Evolutionary conservation across 129 eudicot genomes (phyloP).

Genomic region (Saussurea involucrata): DNA sequence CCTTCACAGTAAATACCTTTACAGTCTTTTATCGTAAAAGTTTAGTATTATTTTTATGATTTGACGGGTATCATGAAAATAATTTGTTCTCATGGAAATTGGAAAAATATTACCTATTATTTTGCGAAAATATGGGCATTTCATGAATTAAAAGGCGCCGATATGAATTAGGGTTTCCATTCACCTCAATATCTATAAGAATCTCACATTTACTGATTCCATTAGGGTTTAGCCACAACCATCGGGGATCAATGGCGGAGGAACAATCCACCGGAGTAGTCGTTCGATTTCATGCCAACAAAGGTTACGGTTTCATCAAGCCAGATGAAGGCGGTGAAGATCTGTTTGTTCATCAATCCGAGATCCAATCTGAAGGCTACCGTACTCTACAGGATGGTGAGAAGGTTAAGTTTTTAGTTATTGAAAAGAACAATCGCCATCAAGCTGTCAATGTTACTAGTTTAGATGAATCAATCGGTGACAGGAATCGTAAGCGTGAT

Average conservation of each 20-base stretch:
- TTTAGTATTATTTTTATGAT: no score
- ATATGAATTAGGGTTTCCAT: conserved; percentile 34
- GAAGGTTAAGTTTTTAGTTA: conserved; percentile 56
- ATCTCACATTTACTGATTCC: background rate
- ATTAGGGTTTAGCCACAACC: background rate
- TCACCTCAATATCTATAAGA: background rate
- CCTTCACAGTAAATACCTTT: no score
- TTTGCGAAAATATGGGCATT: background rate
- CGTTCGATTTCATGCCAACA: conserved; percentile 39
- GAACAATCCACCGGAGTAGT: conserved; percentile 63
- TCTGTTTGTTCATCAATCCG: conserved; percentile 78
- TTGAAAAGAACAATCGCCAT: conserved; percentile 26
- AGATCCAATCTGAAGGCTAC: conserved; percentile 65
- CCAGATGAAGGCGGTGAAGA: conserved; percentile 76
- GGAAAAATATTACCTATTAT: background rate
- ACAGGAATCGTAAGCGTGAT: conserved; percentile 36
- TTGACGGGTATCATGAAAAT: no score
- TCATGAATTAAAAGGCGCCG: conserved; percentile 15
- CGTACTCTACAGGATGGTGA: conserved; percentile 53
- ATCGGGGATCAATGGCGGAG: conserved; percentile 49
- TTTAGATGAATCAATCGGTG: conserved; percentile 35
- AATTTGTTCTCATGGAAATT: background rate
- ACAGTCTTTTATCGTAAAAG: no score
- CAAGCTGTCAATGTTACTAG: conserved; percentile 60
- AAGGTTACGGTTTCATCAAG: conserved; percentile 78